phyloP scores from a whole-genome alignment of 2,329 filamentous ascomycete species.

The Fusarium phyllophilum region DNA sequence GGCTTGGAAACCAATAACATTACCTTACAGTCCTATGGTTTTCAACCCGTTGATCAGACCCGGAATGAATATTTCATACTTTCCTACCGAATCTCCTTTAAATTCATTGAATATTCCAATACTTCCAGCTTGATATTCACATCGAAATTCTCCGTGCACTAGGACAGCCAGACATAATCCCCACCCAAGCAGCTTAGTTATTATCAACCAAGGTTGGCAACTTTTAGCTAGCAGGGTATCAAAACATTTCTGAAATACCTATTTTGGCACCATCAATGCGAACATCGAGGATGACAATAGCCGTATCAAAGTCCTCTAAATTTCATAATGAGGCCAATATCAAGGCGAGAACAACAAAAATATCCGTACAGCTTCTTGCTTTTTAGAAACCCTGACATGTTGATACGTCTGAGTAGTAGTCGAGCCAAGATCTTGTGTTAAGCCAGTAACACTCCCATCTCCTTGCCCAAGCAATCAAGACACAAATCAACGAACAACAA shows the following conservation, averaged over 20 bases:
- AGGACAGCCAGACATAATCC: not conserved
- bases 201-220: not conserved
- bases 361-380: not conserved
- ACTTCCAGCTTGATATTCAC: not conserved
- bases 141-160: not conserved
- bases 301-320: not conserved
- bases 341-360: not conserved
- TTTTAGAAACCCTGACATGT: not conserved
- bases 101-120: not conserved
- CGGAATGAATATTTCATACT: not conserved
- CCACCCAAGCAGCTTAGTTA: not conserved
- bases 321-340: not conserved
- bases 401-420: not conserved
- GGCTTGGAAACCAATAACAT: not conserved
- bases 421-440: too few species aligned
- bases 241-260: not conserved
- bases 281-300: not conserved
- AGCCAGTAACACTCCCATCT: not conserved
- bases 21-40: not conserved
- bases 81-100: not conserved
- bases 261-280: not conserved
- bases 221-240: not conserved
- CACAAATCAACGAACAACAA: not conserved
- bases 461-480: not conserved
- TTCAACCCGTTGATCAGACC: not conserved